phyloP scores from a whole-genome alignment of 129 eudicot species.

The Gnaphalium uliginosum region DNA sequence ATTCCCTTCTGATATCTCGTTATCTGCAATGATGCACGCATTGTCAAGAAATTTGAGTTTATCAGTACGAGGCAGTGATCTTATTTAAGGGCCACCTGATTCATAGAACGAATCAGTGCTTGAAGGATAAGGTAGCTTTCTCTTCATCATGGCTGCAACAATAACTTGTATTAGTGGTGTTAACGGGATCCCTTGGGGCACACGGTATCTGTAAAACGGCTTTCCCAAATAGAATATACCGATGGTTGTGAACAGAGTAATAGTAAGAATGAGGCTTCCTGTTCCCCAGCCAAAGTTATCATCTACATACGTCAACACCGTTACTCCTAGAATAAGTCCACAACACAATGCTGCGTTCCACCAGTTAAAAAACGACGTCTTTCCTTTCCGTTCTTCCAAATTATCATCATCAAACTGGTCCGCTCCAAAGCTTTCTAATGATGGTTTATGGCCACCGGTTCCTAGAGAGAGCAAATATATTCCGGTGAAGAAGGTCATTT shows the following conservation, averaged over 20 bases:
- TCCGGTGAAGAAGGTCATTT: constrained; percentile 55
- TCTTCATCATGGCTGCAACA: constrained; percentile 59
- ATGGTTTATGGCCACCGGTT: constrained; percentile 89
- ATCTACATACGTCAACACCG: constrained; percentile 63
- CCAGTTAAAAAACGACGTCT: constrained; percentile 86
- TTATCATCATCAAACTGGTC: constrained; percentile 88
- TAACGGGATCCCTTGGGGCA: constrained; percentile 57
- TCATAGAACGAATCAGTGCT: constrained; percentile 44
- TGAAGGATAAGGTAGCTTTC: constrained; percentile 63
- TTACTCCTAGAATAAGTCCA: constrained; percentile 69
- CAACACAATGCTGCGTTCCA: constrained; percentile 70
- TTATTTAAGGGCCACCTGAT: constrained; percentile 32
- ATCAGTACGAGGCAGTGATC: constrained; percentile 35
- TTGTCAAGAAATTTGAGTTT: constrained; percentile 59
- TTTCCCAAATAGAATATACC: constrained; percentile 57
- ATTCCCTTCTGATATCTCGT: constrained; percentile 19
- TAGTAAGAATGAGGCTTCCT: constrained; percentile 55
- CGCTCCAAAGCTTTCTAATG: constrained; percentile 86
- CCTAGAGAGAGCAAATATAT: constrained; percentile 69
- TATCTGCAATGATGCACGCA: constrained; percentile 37
- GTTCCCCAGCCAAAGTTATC: constrained; percentile 72
- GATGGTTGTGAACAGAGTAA: constrained; percentile 47
- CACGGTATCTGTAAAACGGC: constrained; percentile 64
- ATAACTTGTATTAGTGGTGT: constrained; percentile 66
- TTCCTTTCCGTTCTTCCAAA: constrained; percentile 55